phyloP scores from a whole-genome alignment of 345 rosid species.

The Draba incana region DNA sequence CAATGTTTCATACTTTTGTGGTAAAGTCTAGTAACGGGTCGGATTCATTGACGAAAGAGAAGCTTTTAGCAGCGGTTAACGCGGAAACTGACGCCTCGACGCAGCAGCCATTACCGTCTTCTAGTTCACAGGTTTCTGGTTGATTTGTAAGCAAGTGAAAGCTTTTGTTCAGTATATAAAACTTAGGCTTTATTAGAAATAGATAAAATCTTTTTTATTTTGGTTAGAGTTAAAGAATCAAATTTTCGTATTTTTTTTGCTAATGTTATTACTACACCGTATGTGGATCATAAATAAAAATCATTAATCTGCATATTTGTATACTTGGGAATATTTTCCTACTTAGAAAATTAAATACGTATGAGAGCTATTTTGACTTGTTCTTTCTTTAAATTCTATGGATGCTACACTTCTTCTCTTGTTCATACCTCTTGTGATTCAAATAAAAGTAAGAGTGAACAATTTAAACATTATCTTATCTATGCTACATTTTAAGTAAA shows the following conservation, averaged over 20 bases:
- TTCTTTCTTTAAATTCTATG: background rate
- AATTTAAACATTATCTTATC: no score
- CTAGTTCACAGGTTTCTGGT: slow-evolving; percentile 50
- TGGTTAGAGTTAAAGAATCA: slow-evolving; percentile 36
- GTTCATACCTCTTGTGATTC: no score
- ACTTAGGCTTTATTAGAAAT: slow-evolving; percentile 12
- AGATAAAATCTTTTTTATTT: slow-evolving; percentile 18
- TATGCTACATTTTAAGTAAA: no score
- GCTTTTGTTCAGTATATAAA: slow-evolving; percentile 25
- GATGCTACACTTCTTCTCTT: no score
- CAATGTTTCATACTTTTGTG: slow-evolving; percentile 74
- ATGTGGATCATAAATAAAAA: background rate
- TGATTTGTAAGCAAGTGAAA: slow-evolving; percentile 19
- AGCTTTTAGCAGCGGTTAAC: slow-evolving; percentile 67
- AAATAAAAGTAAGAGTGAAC: no score
- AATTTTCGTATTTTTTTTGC: slow-evolving; percentile 21
- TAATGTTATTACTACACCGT: slow-evolving; percentile 22
- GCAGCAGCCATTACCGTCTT: slow-evolving; percentile 62
- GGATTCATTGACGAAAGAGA: slow-evolving; percentile 83
- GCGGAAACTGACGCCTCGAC: slow-evolving; percentile 47
- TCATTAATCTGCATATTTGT: slow-evolving; percentile 16
- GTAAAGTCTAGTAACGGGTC: slow-evolving; percentile 64
- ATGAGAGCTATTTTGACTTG: background rate
- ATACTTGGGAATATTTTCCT: slow-evolving; percentile 15
- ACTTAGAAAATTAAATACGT: background rate